Conservation (phyloP, 1,139 yeast species). For the Saccharomyces hybrid region DNA sequence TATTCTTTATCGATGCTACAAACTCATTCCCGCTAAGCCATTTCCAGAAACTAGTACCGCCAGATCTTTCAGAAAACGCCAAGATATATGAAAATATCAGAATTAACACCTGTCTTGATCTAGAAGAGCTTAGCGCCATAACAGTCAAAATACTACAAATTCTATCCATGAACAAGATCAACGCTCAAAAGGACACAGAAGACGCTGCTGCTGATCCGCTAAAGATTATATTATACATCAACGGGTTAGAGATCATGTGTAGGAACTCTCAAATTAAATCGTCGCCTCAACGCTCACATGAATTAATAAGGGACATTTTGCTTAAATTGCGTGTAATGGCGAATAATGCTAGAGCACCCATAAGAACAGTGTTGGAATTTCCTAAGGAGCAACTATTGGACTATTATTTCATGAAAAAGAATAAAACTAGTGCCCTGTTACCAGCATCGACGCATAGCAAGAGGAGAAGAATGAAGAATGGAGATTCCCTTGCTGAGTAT, state of each 20-base stretch:
- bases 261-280: conserved; percentile 21
- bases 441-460: background rate
- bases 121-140: conserved; percentile 19
- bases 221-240: conserved; percentile 15
- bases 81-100: conserved; percentile 24
- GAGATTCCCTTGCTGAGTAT: conserved; percentile 23
- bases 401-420: background rate
- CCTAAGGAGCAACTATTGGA: conserved; percentile 12
- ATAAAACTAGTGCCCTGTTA: conserved; percentile 1
- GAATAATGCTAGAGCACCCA: conserved; percentile 9
- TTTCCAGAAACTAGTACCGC: conserved; percentile 15
- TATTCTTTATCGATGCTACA: conserved; percentile 24
- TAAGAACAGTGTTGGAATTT: conserved; percentile 12
- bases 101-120: conserved; percentile 22
- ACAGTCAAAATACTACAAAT: conserved; percentile 17
- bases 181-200: conserved; percentile 4
- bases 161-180: conserved; percentile 12
- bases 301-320: conserved; percentile 17
- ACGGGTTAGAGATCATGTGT: conserved; percentile 27
- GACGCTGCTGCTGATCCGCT: background rate
- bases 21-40: conserved; percentile 25
- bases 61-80: conserved; percentile 9
- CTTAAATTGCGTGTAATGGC: conserved; percentile 19
- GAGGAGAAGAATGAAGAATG: conserved; percentile 8
- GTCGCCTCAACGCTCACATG: conserved; percentile 16